These are phyloP conservation scores for Endocalyx cinctus DNA, from an alignment of 2,329 filamentous ascomycete species.

Conservation along the genomic window DNA sequence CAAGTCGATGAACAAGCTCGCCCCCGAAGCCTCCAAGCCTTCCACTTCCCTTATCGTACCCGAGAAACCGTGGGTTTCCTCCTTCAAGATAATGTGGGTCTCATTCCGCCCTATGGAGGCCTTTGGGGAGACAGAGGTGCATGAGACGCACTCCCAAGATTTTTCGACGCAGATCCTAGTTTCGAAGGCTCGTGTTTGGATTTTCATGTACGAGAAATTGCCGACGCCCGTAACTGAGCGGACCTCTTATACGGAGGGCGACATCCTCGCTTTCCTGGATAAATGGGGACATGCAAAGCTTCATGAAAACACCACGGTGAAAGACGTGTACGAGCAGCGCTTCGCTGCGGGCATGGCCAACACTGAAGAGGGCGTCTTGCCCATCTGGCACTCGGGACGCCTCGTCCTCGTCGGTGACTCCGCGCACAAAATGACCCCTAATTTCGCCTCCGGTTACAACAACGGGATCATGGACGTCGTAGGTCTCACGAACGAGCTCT, in stretches of 20 bases:
- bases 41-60: conserved; percentile 1
- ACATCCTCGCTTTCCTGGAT: conserved; percentile 4
- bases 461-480: background rate
- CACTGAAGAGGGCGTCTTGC: background rate
- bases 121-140: conserved; percentile 2
- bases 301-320: no score
- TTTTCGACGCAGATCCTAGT: conserved; percentile 6
- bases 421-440: background rate
- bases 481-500: background rate
- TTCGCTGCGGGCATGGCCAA: background rate
- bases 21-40: conserved; percentile 4
- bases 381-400: background rate
- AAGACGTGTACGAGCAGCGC: background rate
- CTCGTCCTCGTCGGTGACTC: background rate
- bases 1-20: conserved; percentile 8
- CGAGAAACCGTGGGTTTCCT: conserved; percentile 11
- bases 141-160: conserved; percentile 1
- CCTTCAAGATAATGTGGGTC: no score
- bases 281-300: conserved; percentile 7
- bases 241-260: conserved; percentile 8
- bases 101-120: no score
- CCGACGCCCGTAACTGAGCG: conserved; percentile 5
- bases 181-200: conserved; percentile 4
- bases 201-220: conserved; percentile 13
- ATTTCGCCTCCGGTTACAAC: background rate